Conservation (phyloP, 2,329 filamentous ascomycete genomes). For the Exophiala oligosperma region DNA sequence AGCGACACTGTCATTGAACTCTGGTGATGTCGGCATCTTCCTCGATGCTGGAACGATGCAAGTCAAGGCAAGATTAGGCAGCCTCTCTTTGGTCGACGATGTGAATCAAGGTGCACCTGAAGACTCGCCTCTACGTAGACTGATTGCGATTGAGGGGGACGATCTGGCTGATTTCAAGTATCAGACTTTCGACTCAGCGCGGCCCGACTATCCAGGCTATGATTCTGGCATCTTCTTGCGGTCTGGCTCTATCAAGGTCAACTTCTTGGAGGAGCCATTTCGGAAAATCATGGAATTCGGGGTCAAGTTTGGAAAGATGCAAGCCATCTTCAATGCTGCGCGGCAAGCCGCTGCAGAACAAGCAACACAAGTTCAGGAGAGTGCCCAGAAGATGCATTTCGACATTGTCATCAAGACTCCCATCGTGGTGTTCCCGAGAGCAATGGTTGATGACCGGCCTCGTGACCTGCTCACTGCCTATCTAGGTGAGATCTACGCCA, state of each 20-base stretch:
- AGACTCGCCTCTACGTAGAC: slow-evolving; percentile 75
- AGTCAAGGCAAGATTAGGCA: slow-evolving; percentile 81
- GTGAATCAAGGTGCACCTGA: slow-evolving; percentile 86
- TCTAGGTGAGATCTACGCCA: slow-evolving; percentile 93
- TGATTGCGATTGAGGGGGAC: slow-evolving; percentile 93
- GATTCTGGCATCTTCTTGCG: slow-evolving; percentile 88
- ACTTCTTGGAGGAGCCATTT: slow-evolving; percentile 96
- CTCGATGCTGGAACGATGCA: slow-evolving; percentile 83
- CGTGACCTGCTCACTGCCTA: slow-evolving; percentile 89
- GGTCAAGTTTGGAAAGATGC: slow-evolving; percentile 99
- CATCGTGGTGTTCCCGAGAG: slow-evolving; percentile 89
- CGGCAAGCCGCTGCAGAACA: slow-evolving; percentile 91
- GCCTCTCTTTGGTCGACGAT: slow-evolving; percentile 87
- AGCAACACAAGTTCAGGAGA: slow-evolving; percentile 89
- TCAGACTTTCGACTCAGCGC: slow-evolving; percentile 82
- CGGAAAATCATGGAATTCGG: slow-evolving; percentile 97
- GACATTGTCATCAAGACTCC: slow-evolving; percentile 92
- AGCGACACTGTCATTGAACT: slow-evolving; percentile 87
- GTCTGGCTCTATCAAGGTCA: slow-evolving; percentile 93
- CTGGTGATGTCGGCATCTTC: slow-evolving; percentile 88
- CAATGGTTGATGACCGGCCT: slow-evolving; percentile 67
- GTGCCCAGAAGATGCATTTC: slow-evolving; percentile 85
- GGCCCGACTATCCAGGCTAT: slow-evolving; percentile 84
- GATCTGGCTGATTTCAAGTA: slow-evolving; percentile 97
- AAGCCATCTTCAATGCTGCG: slow-evolving; percentile 96